Evolutionary conservation across 1,284 basidiomycete genomes (phyloP).

Genomic region (Puccinia coronata): DNA sequence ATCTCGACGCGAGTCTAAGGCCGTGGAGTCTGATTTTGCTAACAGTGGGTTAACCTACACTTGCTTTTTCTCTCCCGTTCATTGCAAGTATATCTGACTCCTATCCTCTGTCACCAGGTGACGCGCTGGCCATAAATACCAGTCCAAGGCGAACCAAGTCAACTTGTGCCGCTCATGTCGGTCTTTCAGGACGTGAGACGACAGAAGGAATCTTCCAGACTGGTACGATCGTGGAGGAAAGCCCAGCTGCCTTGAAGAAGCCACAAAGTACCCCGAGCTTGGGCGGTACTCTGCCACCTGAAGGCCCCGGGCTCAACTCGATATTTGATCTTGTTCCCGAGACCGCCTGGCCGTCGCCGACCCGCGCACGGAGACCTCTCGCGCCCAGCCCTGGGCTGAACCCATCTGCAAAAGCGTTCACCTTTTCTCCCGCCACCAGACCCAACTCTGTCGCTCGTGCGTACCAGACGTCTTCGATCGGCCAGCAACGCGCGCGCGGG

Average conservation of each 20-base stretch:
- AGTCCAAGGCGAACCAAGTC: background rate
- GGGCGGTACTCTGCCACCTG: background rate
- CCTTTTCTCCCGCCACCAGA: background rate
- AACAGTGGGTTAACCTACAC: too few species aligned
- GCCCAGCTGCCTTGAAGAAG: background rate
- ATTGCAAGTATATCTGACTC: background rate
- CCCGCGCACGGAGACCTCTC: background rate
- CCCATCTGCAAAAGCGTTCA: slow-evolving; percentile 20
- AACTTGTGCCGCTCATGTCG: background rate
- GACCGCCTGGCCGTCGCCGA: background rate
- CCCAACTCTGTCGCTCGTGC: background rate
- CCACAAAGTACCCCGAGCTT: slow-evolving; percentile 11
- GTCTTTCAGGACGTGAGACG: background rate
- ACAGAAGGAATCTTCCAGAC: background rate
- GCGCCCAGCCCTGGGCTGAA: background rate
- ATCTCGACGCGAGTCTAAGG: background rate
- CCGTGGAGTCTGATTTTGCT: background rate
- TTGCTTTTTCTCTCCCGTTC: background rate
- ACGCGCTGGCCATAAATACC: background rate
- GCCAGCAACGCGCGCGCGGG: slow-evolving; percentile 20
- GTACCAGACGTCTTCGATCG: background rate
- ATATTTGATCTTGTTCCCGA: slow-evolving; percentile 4
- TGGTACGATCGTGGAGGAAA: background rate
- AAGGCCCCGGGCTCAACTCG: slow-evolving; percentile 10
- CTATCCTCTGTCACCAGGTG: background rate